Evolutionary conservation across 2,329 filamentous ascomycete species (phyloP).

Genomic region (Truncatella angustata): DNA sequence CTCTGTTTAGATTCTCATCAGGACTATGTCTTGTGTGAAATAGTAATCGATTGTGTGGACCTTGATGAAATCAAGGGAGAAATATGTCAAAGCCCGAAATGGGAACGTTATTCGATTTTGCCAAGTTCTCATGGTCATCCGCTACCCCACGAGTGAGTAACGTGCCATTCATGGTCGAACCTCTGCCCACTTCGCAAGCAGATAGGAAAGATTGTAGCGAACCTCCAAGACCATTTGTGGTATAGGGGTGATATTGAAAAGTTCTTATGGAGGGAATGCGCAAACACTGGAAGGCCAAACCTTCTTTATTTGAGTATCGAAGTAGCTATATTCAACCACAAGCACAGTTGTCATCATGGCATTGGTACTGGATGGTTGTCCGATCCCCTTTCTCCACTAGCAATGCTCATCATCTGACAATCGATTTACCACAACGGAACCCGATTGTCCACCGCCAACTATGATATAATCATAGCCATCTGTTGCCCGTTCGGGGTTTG

Average conservation of each 20-base stretch:
- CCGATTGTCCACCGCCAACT: slow-evolving; percentile 23
- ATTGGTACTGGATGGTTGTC: no score
- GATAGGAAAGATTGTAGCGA: background rate
- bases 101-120: background rate
- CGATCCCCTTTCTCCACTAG: no score
- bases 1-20: background rate
- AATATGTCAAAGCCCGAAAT: background rate
- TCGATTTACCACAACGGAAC: slow-evolving; percentile 24
- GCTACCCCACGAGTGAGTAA: background rate
- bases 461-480: slow-evolving; percentile 20
- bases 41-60: background rate
- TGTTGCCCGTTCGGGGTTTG: background rate
- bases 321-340: background rate
- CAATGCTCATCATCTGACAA: slow-evolving; percentile 21
- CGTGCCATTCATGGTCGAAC: background rate
- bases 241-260: background rate
- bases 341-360: background rate
- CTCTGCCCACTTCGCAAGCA: background rate
- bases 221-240: background rate
- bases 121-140: background rate
- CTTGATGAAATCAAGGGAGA: background rate
- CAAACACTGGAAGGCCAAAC: background rate
- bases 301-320: background rate
- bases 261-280: background rate
- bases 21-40: background rate